These are phyloP conservation scores for Chlamydomonas incerta DNA, from an alignment of 139 green algal species.

Conservation along the genomic window DNA sequence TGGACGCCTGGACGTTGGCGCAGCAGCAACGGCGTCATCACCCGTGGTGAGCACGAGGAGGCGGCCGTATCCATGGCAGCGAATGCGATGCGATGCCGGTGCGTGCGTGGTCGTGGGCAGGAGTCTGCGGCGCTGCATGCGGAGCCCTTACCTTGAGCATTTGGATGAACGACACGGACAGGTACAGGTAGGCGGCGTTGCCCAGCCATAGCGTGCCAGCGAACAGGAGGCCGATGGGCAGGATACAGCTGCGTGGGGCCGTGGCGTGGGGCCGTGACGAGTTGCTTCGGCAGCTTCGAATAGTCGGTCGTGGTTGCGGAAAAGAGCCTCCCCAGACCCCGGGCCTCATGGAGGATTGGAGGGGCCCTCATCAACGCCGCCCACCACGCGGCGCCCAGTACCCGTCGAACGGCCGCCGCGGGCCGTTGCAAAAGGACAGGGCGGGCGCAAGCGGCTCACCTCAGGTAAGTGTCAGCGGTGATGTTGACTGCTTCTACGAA, in stretches of 20 bases:
- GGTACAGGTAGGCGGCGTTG: slow-evolving; percentile 95
- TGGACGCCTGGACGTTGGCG: slow-evolving; percentile 48
- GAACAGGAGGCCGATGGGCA: slow-evolving; percentile 92
- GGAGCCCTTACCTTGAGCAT: slow-evolving; percentile 96
- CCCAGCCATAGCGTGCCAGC: slow-evolving; percentile 88
- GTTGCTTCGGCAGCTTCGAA: neutral
- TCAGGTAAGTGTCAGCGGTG: slow-evolving; percentile 58
- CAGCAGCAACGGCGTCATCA: neutral
- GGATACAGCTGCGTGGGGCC: slow-evolving; percentile 69
- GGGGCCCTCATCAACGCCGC: too few relatives aligned
- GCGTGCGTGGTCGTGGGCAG: too few relatives aligned
- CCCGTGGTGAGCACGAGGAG: too few relatives aligned
- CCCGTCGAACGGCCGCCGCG: too few relatives aligned
- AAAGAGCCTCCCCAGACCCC: too few relatives aligned
- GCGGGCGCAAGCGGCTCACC: slow-evolving; percentile 13
- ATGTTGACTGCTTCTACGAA: slow-evolving; percentile 52
- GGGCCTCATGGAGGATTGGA: too few relatives aligned
- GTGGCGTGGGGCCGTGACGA: too few relatives aligned
- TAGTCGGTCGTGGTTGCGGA: neutral
- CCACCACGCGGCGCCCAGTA: too few relatives aligned
- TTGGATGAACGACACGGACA: slow-evolving; percentile 96
- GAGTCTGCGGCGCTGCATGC: too few relatives aligned
- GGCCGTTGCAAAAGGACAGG: too few relatives aligned
- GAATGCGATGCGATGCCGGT: too few relatives aligned
- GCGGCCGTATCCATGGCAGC: too few relatives aligned